Percentiles rank a stretch among this genome's conserved stretches.
phyloP scores from a whole-genome alignment of 208 protist genomes.

The Polymyxa betae region DNA sequence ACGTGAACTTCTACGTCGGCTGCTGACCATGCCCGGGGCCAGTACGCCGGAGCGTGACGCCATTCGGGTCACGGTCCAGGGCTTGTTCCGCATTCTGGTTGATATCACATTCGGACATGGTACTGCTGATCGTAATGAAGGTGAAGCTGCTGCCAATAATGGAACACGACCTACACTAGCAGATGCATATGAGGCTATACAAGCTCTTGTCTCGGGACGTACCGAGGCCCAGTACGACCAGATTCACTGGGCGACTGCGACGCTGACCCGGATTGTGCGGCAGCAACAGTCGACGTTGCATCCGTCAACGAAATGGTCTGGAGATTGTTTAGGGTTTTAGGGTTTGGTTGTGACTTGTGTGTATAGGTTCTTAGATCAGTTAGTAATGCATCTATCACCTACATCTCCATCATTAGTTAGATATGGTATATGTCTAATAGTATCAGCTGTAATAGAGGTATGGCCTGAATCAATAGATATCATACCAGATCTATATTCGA shows the following conservation, averaged over 20 bases:
- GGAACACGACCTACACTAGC: no score
- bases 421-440: neutral
- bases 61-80: neutral
- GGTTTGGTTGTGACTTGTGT: no score
- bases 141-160: no score
- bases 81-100: neutral
- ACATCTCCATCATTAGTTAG: neutral
- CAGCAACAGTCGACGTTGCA: neutral
- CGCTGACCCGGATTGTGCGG: neutral
- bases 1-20: neutral
- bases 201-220: neutral
- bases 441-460: neutral
- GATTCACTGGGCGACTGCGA: neutral
- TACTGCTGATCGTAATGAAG: no score
- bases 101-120: no score
- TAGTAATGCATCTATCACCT: neutral
- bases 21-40: neutral
- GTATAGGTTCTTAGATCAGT: neutral
- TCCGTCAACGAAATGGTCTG: neutral
- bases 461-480: neutral
- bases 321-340: no score
- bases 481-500: conserved; percentile 26
- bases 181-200: neutral
- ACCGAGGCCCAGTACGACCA: conserved; percentile 33
- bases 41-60: neutral